Evolutionary conservation across 768 basidiomycete genomes (phyloP), one percentile per base, ranked within the genome.

Genomic region (Suillus tomentosus): DNA sequence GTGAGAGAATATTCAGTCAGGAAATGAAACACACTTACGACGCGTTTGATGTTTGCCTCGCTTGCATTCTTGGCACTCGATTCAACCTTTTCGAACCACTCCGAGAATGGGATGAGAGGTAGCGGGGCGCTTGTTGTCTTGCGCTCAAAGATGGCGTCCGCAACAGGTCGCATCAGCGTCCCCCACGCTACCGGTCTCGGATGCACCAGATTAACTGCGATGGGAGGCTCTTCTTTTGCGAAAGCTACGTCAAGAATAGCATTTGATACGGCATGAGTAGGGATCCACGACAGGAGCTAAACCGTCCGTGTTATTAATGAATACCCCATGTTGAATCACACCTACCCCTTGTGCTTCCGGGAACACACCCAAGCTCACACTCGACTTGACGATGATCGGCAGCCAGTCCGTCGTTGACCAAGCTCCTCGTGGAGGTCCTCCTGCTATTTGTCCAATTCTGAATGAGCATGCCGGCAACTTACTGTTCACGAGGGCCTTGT

Each of bases 361-460:
- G 6, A 79, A 62, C 17, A 63, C 66, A 56, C 73, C 74, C 10
- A 73, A 67, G 5, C 66, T 62, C 1, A 70, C 31, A 43, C 75
- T 69, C 10, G 75, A 75, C 61, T 73, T 74, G 43, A 76, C 69
- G 19, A 78, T 69, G 37, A 64, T 61, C 17, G 77, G 77, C 2
- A 78, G 67, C 77, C 77, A 77, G 31, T 78, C 77, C 14, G 68
- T 65, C 11, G 69, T 71, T 36, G 69, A 71, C 77, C 77, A 78
- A 27, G 70, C 67, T 13, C 77, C 77, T 47, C n/a, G 10, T n/a
- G 45, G 45, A 11, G 45, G 45, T n/a, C 45, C 45, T 47, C 45
- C 45, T 10, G 45, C n/a, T 47, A 47, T 22, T 11, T 47, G 45
- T 22, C 76, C 74, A 17, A 76, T 67, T 6, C 76, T 70, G 56